Evolutionary conservation across 192 early-diverging fungal genomes (phyloP), one percentile per base, ranked within the genome.

Genomic region (Coemansia furcata): DNA sequence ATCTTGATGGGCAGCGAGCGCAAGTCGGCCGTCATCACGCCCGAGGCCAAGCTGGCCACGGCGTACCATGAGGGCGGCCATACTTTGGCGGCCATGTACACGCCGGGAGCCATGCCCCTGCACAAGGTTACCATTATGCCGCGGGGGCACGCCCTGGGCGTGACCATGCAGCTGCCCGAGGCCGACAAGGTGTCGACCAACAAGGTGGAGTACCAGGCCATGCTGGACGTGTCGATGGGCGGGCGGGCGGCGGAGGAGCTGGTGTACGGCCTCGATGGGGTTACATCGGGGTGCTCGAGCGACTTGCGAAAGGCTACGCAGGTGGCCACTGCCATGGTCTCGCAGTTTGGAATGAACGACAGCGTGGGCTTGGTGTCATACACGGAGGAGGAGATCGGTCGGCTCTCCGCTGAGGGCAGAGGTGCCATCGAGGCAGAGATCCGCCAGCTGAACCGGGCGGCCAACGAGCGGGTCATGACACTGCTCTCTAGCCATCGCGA

Each of bases 31-130:
- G 91, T 98, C 14, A 90, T 98, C 52, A 94, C 94, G 5, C 92
- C 91, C 12, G 89, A 96, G 57, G 87, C 81, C 69, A 97, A 97
- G 71, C 84, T 87, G 21, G 73, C 94, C 36, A 99, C 97, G 6
- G 97, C 98, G 2, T 99, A 98, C 71, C 98, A 99, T 74, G 98
- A 99, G 73, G 97, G 96, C 42, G 98, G 98, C 0, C 98, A 99
- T 77, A 90, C 98, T 0, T 78, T 99, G 39, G 95, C 96, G 2
- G 97, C 97, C 6, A 85, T 94, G 73, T 95, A 93, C 83, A 98
- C 95, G n/a, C 86, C 88, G 19, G 97, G 96, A 8, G 96, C 98
- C 7, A 91, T 92, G 86, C 94, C 97, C 33, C 72, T 99, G 65
- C 96, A 98, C 83, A 99, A 99, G 75, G 97, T 96, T 5, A 99